phyloP scores from a whole-genome alignment of 768 basidiomycete species.

The Trametes cingulata region DNA sequence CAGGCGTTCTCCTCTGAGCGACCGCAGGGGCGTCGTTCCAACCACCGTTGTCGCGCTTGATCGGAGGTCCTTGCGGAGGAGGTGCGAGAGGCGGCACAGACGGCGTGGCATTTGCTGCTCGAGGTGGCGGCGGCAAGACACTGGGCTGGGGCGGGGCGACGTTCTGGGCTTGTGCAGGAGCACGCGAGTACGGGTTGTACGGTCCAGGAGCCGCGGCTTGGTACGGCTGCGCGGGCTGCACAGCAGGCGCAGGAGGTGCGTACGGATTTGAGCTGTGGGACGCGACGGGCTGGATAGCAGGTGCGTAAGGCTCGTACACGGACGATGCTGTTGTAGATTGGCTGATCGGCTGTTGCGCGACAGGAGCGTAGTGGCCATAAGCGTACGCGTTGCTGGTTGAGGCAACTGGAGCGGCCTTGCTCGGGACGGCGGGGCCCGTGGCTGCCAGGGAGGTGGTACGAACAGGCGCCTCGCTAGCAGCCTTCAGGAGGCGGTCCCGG shows the following conservation, averaged over 20 bases:
- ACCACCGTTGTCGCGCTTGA: constrained; percentile 64
- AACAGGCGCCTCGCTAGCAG: constrained; percentile 29
- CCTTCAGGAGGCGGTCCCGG: constrained; percentile 47
- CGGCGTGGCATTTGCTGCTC: constrained; percentile 45
- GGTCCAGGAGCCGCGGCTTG: constrained; percentile 12
- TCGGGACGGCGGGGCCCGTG: constrained; percentile 16
- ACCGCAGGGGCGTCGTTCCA: constrained; percentile 89
- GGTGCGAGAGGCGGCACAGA: constrained; percentile 45
- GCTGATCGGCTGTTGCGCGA: constrained; percentile 25
- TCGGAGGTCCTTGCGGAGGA: constrained; percentile 54
- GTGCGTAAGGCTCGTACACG: constrained; percentile 23
- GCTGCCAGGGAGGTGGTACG: constrained; percentile 27
- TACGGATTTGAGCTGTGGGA: constrained; percentile 22
- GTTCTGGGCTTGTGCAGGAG: constrained; percentile 37
- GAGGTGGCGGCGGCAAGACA: constrained; percentile 29
- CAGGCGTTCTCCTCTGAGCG: constrained; percentile 52
- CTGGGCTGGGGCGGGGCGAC: constrained; percentile 14
- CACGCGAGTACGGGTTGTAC: constrained; percentile 32
- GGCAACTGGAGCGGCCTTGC: constrained; percentile 20
- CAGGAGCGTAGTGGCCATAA: constrained; percentile 25
- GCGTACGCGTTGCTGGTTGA: constrained; percentile 24
- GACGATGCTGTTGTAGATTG: constrained; percentile 24
- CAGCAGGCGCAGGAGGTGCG: constrained; percentile 21
- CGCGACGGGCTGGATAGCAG: background rate
- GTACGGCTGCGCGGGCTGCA: constrained; percentile 20